Base-by-base conservation (phyloP, 345 rosid species). In the Lumnitzera racemosa region DNA sequence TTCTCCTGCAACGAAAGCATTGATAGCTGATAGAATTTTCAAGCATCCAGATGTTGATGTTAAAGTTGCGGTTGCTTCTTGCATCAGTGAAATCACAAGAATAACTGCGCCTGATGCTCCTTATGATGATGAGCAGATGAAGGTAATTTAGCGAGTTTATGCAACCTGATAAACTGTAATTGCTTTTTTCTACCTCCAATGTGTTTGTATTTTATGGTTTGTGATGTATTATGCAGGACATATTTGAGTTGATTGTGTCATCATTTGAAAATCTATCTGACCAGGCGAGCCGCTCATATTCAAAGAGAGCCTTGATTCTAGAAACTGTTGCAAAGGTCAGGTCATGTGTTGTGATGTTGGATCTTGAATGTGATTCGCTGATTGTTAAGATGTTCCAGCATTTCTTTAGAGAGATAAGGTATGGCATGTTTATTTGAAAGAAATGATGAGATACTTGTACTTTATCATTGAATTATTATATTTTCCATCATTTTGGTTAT, bases 51-150 rank as follows among this genome's bases (percentile, higher is more conserved):
- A 88, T 63, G 72, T 47, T 50, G 96, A 90, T 68, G 96, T 95
- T 49, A 86, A 77, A 78, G 96, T 86, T 73, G 84, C 96, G 20
- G 97, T 90, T 51, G 95, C 96, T 49, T 78, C 94, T 46, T 95
- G 98, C 78, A 88, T 95, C 67, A 88, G 96, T 70, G 99, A 95
- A 82, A 86, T 90, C 68, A 95, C 96, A 15, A 82, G 99, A 78
- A 95, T 95, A 63, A 95, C 98, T 52, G 99, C 99, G 24, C 99
- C 99, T 0, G 99, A 95, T 10, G 98, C 96, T 68, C 99, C 99
- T 16, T 95, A 83, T 66, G 88, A 78, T 23, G 98, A 95, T 78
- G 96, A 88, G 0, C 74, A 70, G 70, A 90, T 95, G 99, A 95
- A 75, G 91, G 99, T 95, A 66, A 25, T 53, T 7, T 51, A 49